Evolutionary conservation across 2,329 filamentous ascomycete species (phyloP), one percentile per base, ranked within the genome.

Genomic region (Aspergillus eucalypticola): DNA sequence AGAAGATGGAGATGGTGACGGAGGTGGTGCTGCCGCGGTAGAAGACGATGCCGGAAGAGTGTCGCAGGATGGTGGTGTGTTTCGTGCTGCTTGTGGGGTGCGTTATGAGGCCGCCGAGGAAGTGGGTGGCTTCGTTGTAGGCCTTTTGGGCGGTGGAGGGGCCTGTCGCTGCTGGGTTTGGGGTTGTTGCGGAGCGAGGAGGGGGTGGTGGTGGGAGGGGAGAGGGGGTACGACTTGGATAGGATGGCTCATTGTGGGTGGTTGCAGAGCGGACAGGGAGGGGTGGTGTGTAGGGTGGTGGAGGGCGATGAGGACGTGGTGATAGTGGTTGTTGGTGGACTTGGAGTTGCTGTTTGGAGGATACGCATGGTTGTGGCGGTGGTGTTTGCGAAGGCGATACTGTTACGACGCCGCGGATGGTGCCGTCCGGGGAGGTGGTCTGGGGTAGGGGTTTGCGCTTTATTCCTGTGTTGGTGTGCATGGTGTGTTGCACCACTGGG

Each of bases 1-100:
- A 83, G 67, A 91, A 87, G 50, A 90, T 81, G 2, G 87, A 88
- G 41, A 91, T 79, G 3, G 84, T 80, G 5, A 91, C 79, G 7
- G 83, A 86, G 0, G 89, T 91, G 3, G 81, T 79, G 1, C 85
- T 82, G 0, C 89, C 89, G 32, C 84, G 83, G 69, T 90, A 91
- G 75, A 87, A 87, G 10, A 90, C 80, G 1, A 90, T 68, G 0
- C 83, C 84, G 27, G 83, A 76, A 0, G 87, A 89, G 69, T 91
- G 88, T 0, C 88, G 85, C 23, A 90, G 80, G 58, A 91, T 85
- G 49, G 83, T 88, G 71, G 83, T 86, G 73, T 90, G 86, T 60
- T 84, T 86, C 2, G 82, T 89, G 0, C 86, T 88, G 68, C 89
- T 87, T 19, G 80, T 82, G 0, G 88, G 86, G 59, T 86, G 87